These are phyloP conservation scores for Rhizoctonia solani DNA, from an alignment of 1,284 basidiomycete species.

Conservation along the genomic window DNA sequence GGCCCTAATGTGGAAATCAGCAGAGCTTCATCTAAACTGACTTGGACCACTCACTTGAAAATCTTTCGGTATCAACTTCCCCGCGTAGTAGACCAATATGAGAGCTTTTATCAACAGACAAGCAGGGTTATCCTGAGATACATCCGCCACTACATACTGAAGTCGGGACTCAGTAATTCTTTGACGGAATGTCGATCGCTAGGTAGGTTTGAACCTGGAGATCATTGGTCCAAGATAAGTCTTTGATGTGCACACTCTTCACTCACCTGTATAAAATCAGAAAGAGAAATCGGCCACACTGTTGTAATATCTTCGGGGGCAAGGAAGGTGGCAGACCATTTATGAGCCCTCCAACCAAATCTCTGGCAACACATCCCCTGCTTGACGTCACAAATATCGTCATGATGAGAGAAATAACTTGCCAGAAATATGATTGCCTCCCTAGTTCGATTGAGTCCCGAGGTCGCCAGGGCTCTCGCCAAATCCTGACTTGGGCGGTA, in stretches of 20 bases:
- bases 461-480: neutral
- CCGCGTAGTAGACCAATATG: neutral
- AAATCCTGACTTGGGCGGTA: neutral
- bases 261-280: conserved; percentile 4
- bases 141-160: neutral
- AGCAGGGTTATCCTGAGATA: neutral
- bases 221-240: neutral
- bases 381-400: neutral
- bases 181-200: conserved; percentile 8
- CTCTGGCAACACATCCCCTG: conserved; percentile 8
- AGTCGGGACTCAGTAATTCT: neutral
- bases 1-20: neutral
- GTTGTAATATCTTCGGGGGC: conserved; percentile 6
- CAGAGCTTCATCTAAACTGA: neutral
- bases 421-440: conserved; percentile 14
- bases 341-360: neutral
- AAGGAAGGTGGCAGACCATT: conserved; percentile 14
- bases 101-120: neutral
- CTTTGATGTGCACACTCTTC: neutral
- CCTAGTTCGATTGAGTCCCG: conserved; percentile 8
- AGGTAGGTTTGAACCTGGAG: too few species aligned
- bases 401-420: neutral
- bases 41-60: neutral
- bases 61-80: neutral
- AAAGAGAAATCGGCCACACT: conserved; percentile 10